These are phyloP conservation scores for Saccharomycopsis oosterbeekiorum DNA, from an alignment of 805 yeast genomes.

Conservation along the genomic window DNA sequence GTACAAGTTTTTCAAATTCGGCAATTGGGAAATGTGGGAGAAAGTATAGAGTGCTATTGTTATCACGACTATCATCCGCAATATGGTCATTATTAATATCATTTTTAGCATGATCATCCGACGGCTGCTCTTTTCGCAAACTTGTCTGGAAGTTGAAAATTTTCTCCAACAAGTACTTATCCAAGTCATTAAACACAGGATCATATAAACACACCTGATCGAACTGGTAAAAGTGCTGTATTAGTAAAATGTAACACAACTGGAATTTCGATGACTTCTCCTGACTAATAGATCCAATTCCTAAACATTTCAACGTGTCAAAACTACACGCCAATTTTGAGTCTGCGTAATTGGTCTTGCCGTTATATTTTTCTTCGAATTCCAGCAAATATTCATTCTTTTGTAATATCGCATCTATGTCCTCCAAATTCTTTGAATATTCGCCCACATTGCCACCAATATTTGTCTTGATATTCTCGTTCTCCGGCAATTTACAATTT, in stretches of 20 bases:
- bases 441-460: no score
- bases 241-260: background rate
- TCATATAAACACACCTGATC: conserved; percentile 28
- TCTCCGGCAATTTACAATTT: background rate
- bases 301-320: conserved; percentile 4
- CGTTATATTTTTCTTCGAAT: background rate
- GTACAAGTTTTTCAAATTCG: conserved; percentile 4
- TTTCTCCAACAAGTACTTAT: conserved; percentile 21
- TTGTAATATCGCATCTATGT: background rate
- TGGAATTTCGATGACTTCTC: conserved; percentile 7
- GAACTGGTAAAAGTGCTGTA: background rate
- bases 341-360: background rate
- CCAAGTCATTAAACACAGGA: conserved; percentile 29
- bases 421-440: background rate
- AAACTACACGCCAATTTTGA: background rate
- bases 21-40: conserved; percentile 11
- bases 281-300: conserved; percentile 3
- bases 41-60: conserved; percentile 2
- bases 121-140: background rate
- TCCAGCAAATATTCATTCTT: background rate
- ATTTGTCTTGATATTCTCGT: no score
- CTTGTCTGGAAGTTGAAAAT: background rate
- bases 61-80: no score
- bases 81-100: conserved; percentile 16
- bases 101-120: conserved; percentile 4